Evolutionary conservation across 169 alveolate genomes (phyloP).

Genomic region (Eimeria sp.): DNA sequence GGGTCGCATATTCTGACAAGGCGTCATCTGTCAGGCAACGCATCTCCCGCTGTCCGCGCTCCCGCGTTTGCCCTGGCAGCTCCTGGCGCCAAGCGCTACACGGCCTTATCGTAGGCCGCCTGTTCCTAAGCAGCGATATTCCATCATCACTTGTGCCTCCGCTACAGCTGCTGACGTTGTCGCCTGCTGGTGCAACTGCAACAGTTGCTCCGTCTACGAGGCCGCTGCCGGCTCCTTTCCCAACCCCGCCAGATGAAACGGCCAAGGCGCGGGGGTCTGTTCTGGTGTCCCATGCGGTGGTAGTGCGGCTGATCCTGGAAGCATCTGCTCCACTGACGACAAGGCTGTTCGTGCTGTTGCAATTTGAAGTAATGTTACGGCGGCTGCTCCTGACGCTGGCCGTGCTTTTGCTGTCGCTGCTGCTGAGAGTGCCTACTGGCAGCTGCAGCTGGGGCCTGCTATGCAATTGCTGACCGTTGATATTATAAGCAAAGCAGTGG

Average conservation of each 20-base stretch:
- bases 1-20: not conserved
- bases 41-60: not conserved
- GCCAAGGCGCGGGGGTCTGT: not conserved
- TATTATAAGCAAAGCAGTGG: not conserved
- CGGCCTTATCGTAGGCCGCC: not conserved
- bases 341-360: slow-evolving; percentile 8
- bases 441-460: slow-evolving; percentile 26
- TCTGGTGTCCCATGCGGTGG: not conserved
- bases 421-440: not conserved
- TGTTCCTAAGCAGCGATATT: not conserved
- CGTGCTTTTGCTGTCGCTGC: slow-evolving; percentile 28
- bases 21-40: slow-evolving; percentile 18
- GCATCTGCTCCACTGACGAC: not conserved
- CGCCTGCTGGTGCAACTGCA: slow-evolving; percentile 29
- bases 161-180: slow-evolving; percentile 1
- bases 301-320: not conserved
- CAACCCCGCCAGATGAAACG: not conserved
- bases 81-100: not conserved
- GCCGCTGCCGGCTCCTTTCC: not conserved
- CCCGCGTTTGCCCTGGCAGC: not conserved
- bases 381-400: not conserved
- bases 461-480: not conserved
- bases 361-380: not conserved
- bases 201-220: not conserved
- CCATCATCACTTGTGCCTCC: slow-evolving; percentile 21